phyloP scores from a whole-genome alignment of 192 early-diverging fungal genomes.

The Fimicolochytrium jonesii region DNA sequence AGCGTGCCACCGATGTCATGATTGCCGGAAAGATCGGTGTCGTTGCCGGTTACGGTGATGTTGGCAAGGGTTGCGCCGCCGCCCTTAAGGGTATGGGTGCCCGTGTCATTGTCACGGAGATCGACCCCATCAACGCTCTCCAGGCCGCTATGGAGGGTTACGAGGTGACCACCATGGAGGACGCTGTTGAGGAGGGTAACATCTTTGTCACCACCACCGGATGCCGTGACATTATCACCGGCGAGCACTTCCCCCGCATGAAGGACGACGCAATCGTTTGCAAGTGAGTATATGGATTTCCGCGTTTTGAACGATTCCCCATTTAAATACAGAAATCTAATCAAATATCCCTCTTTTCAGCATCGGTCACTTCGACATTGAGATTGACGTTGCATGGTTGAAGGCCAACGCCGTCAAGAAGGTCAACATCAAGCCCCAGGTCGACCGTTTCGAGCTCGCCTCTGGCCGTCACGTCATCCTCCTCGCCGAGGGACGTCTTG shows the following conservation, averaged over 20 bases:
- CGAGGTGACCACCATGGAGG: constrained; percentile 99
- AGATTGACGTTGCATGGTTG: constrained; percentile 98
- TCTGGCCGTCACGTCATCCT: constrained; percentile 93
- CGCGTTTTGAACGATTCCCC: no score
- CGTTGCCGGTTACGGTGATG: constrained; percentile 99
- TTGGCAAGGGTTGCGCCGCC: constrained; percentile 98
- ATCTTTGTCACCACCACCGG: constrained; percentile 99
- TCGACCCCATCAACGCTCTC: constrained; percentile 99
- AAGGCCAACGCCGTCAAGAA: constrained; percentile 83
- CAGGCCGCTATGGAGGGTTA: constrained; percentile 99
- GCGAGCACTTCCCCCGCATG: constrained; percentile 88
- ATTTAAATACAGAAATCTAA: no score
- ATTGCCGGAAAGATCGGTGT: constrained; percentile 98
- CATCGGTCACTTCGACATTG: constrained; percentile 99
- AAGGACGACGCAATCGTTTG: constrained; percentile 98
- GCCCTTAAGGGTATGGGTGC: constrained; percentile 97
- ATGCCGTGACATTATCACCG: constrained; percentile 96
- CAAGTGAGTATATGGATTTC: constrained; percentile 62
- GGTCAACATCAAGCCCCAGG: constrained; percentile 98
- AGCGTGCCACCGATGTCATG: constrained; percentile 99
- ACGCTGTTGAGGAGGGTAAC: constrained; percentile 83
- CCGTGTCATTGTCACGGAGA: constrained; percentile 95
- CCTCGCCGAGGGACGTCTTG: constrained; percentile 97
- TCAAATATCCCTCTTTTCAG: no score
- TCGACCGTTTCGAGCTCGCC: constrained; percentile 92